Conservation (phyloP, 176 grass and related monocot species). For the Triticum monococcum region DNA sequence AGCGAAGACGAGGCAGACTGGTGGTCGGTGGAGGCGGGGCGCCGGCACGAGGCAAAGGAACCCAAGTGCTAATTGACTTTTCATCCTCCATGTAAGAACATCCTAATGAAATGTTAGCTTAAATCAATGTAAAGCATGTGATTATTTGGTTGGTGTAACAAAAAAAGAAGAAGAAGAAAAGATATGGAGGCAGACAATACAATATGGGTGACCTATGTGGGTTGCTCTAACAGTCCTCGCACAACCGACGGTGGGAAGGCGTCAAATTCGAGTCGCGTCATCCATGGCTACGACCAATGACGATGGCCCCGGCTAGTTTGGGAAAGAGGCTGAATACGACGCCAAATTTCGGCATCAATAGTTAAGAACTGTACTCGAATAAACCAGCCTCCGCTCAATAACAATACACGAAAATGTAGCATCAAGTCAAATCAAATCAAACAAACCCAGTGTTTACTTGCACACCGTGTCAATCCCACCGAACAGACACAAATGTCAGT, state of each 20-base stretch:
- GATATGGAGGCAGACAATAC: too few species aligned
- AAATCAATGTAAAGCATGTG: too few species aligned
- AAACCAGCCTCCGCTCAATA: background rate
- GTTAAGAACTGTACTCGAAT: background rate
- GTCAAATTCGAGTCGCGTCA: background rate
- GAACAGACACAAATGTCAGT: background rate
- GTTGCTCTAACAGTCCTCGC: background rate
- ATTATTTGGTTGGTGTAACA: too few species aligned
- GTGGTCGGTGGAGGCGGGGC: too few species aligned
- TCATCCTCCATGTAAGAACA: too few species aligned
- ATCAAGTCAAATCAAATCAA: background rate
- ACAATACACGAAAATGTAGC: background rate
- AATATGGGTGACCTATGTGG: too few species aligned
- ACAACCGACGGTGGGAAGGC: background rate
- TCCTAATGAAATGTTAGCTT: too few species aligned
- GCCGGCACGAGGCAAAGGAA: too few species aligned
- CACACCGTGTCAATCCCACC: background rate
- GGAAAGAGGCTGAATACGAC: background rate
- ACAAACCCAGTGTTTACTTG: conserved; percentile 1
- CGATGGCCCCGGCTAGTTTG: background rate
- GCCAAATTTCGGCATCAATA: background rate
- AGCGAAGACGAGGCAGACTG: too few species aligned
- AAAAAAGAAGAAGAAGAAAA: too few species aligned
- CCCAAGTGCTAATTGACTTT: too few species aligned
- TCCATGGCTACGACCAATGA: background rate